A percentile compares a stretch with the other conserved stretches of the same genome.
phyloP scores from a whole-genome alignment of 371 early-diverging fungal genomes.

The Syncephalastrum monosporum region DNA sequence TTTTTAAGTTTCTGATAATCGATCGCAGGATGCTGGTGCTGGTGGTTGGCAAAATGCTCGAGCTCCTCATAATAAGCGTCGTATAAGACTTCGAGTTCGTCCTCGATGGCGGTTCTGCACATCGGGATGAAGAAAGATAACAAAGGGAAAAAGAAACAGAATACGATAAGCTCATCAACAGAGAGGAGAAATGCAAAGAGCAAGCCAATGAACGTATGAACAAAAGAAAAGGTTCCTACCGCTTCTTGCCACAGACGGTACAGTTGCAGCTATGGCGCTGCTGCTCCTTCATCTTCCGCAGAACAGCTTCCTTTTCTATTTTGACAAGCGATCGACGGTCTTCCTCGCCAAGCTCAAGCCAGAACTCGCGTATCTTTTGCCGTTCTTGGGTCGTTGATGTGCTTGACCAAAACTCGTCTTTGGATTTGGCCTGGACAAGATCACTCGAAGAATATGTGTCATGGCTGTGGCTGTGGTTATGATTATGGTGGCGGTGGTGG shows the following conservation, averaged over 20 bases:
- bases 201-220: neutral
- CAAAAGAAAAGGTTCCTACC: constrained; percentile 40
- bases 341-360: constrained; percentile 83
- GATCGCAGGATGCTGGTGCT: constrained; percentile 45
- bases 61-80: constrained; percentile 92
- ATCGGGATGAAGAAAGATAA: neutral
- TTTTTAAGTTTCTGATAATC: neutral
- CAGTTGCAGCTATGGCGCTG: constrained; percentile 89
- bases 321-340: constrained; percentile 82
- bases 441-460: too few species aligned
- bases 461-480: too few species aligned
- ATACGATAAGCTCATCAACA: too few species aligned
- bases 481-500: too few species aligned
- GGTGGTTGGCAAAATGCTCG: constrained; percentile 82
- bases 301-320: constrained; percentile 89
- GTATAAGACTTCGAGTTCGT: constrained; percentile 86
- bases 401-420: constrained; percentile 68
- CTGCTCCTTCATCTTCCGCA: constrained; percentile 91
- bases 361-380: constrained; percentile 84
- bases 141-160: too few species aligned
- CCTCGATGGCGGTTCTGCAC: constrained; percentile 84
- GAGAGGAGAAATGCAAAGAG: neutral
- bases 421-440: too few species aligned
- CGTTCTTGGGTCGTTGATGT: constrained; percentile 78
- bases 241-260: constrained; percentile 84